Conservation (phyloP, 345 rosid species). For the Camelina sativa region DNA sequence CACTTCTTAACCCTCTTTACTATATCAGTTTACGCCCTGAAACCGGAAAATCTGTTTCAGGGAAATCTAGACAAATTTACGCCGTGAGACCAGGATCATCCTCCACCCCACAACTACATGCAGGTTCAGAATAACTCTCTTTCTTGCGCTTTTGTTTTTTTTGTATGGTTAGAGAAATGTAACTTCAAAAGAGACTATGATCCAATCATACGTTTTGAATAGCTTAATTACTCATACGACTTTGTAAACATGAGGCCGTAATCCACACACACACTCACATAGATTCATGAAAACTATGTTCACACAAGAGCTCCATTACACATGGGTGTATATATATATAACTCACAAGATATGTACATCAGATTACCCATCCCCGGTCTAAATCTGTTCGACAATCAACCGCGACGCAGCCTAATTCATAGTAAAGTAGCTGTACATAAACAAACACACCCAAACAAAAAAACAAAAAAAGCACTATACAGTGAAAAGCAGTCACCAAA, state of each 20-base stretch:
- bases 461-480: conserved; percentile 14
- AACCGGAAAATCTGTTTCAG: no score
- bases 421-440: conserved; percentile 38
- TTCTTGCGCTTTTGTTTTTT: not conserved
- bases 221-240: not conserved
- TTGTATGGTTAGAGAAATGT: not conserved
- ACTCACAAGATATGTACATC: conserved; percentile 39
- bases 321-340: conserved; percentile 32
- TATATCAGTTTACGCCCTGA: not conserved
- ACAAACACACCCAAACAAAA: conserved; percentile 33
- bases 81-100: not conserved
- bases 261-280: conserved; percentile 11
- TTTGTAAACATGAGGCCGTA: not conserved
- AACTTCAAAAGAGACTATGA: not conserved
- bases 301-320: conserved; percentile 35
- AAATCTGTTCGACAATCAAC: conserved; percentile 32
- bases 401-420: conserved; percentile 42
- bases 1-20: no score
- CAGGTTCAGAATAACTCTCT: not conserved
- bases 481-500: conserved; percentile 49
- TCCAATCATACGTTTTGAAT: not conserved
- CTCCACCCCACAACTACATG: not conserved
- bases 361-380: conserved; percentile 45
- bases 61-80: not conserved
- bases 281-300: conserved; percentile 31